A percentile compares a stretch with the other conserved stretches of the same genome.
phyloP scores from a whole-genome alignment of 352 stramenopile species.

The Globisporangium canariense region DNA sequence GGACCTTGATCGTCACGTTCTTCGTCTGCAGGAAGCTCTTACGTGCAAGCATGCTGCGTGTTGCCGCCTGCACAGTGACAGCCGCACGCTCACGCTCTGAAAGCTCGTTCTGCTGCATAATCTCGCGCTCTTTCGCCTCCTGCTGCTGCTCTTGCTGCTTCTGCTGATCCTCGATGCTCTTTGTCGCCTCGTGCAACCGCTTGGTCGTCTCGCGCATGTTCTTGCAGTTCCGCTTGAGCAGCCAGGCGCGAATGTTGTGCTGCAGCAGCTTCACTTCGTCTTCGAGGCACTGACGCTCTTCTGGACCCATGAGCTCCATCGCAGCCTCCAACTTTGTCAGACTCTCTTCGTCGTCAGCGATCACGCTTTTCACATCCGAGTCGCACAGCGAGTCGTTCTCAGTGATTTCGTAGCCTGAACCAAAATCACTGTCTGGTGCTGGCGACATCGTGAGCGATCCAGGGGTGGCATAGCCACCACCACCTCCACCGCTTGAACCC shows the following conservation, averaged over 20 bases:
- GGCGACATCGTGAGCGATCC: constrained; percentile 13
- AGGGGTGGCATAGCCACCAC: constrained; percentile 3
- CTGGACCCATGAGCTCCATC: constrained; percentile 84
- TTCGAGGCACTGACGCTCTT: constrained; percentile 82
- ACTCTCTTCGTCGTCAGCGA: constrained; percentile 74
- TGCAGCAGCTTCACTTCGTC: constrained; percentile 86
- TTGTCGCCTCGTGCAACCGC: constrained; percentile 68
- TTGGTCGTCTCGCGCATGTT: constrained; percentile 88
- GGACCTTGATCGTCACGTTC: constrained; percentile 85
- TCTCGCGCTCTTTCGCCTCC: constrained; percentile 13
- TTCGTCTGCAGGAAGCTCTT: constrained; percentile 82
- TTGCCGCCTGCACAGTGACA: constrained; percentile 83
- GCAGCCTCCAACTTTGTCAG: constrained; percentile 72
- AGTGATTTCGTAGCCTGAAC: constrained; percentile 24
- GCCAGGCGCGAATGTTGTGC: constrained; percentile 82
- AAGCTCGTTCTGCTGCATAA: constrained; percentile 28
- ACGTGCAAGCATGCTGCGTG: constrained; percentile 76
- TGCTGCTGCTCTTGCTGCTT: constrained; percentile 34
- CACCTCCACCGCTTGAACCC: constrained; percentile 24
- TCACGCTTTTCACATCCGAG: constrained; percentile 80
- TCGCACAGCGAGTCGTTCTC: constrained; percentile 50
- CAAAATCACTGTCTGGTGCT: constrained; percentile 19
- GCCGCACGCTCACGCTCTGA: constrained; percentile 68
- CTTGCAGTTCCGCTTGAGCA: constrained; percentile 86
- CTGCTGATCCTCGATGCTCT: constrained; percentile 58